phyloP scores from a whole-genome alignment of 106 monocot genomes.

The Dactylorhiza incarnata region DNA sequence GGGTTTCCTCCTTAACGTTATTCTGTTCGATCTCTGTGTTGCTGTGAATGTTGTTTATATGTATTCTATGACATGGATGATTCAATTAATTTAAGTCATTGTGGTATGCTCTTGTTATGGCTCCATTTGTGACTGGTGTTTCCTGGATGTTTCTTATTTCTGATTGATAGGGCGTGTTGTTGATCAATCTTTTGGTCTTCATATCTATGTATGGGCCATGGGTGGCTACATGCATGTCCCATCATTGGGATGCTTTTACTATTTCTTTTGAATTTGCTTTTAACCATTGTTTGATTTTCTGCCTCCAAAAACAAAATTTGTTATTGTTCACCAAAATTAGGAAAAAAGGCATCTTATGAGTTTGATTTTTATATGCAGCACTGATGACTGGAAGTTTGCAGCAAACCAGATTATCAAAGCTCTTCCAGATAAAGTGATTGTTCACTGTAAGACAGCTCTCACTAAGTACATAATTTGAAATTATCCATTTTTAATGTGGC shows the following conservation, averaged over 20 bases:
- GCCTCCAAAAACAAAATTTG: not conserved
- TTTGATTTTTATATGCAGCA: constrained; percentile 32
- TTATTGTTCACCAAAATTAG: not conserved
- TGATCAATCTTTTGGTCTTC: not conserved
- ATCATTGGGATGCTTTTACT: not conserved
- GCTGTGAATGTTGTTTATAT: not conserved
- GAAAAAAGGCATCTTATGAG: not conserved
- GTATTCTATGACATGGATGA: not conserved
- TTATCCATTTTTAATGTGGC: not conserved
- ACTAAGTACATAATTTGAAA: not conserved
- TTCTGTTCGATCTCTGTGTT: not conserved
- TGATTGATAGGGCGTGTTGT: not conserved
- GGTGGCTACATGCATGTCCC: not conserved
- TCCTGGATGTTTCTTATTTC: no score
- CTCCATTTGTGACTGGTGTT: not conserved
- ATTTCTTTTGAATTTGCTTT: not conserved
- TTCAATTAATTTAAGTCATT: not conserved
- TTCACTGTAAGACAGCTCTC: constrained; percentile 58
- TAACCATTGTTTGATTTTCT: not conserved
- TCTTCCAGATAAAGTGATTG: constrained; percentile 67
- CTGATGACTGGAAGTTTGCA: constrained; percentile 68
- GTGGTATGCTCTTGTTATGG: not conserved
- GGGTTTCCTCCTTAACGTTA: not conserved
- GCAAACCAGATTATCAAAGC: constrained; percentile 46
- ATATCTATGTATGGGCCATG: not conserved